Evolutionary conservation across 1,139 yeast genomes (phyloP).

Genomic region (Nakaseomyces glabratus): DNA sequence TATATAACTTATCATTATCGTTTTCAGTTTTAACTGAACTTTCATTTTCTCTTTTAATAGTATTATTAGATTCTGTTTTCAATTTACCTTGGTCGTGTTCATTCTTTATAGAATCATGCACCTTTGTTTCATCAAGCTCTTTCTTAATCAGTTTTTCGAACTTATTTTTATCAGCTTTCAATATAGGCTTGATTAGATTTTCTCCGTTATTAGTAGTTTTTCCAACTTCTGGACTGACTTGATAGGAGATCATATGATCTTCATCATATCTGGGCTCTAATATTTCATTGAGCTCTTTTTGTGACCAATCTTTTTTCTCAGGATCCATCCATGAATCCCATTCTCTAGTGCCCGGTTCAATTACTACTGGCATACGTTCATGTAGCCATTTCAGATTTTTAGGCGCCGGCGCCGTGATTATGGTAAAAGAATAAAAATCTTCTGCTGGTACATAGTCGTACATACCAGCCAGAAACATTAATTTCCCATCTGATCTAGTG

Average conservation of each 20-base stretch:
- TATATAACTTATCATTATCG: neutral
- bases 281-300: slow-evolving; percentile 35
- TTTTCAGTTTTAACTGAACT: neutral
- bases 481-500: slow-evolving; percentile 40
- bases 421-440: slow-evolving; percentile 46
- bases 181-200: slow-evolving; percentile 37
- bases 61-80: slow-evolving; percentile 4
- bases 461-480: slow-evolving; percentile 67
- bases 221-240: slow-evolving; percentile 59
- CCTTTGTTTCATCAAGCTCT: slow-evolving; percentile 6
- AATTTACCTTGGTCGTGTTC: neutral
- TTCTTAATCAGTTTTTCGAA: slow-evolving; percentile 4
- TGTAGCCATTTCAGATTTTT: slow-evolving; percentile 61
- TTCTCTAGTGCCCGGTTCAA: slow-evolving; percentile 46
- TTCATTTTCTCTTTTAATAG: neutral
- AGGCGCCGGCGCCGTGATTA: slow-evolving; percentile 65
- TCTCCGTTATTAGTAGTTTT: slow-evolving; percentile 44
- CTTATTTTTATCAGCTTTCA: slow-evolving; percentile 18
- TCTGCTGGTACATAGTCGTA: slow-evolving; percentile 35
- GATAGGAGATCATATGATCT: slow-evolving; percentile 39
- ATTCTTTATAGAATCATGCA: slow-evolving; percentile 1
- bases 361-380: slow-evolving; percentile 63
- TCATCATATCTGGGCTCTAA: slow-evolving; percentile 37
- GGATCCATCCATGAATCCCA: slow-evolving; percentile 58
- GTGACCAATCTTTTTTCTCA: slow-evolving; percentile 33